A percentile compares a stretch with the other conserved stretches of the same genome.
Conservation (phyloP, 2,329 filamentous ascomycete genomes). For the Cadophora luteo-olivacea region DNA sequence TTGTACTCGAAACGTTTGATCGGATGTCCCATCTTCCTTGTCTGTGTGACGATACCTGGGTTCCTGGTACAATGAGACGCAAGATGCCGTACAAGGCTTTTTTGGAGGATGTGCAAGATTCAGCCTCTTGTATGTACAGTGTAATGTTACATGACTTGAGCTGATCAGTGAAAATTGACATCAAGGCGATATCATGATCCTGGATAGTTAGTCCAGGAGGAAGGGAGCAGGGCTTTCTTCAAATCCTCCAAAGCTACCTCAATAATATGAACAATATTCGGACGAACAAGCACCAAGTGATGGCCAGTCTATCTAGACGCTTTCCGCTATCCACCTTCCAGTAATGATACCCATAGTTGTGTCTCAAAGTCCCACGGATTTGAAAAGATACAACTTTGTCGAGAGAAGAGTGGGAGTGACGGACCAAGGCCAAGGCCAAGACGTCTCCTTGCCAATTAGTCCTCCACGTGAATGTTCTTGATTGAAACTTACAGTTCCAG, state of each 20-base stretch:
- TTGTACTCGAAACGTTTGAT: neutral
- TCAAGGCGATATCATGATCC: neutral
- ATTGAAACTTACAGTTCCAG: neutral
- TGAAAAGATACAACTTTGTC: neutral
- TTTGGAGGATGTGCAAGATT: slow-evolving; percentile 3
- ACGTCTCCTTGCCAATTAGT: slow-evolving; percentile 14
- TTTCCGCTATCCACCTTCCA: neutral
- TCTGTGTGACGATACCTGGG: neutral
- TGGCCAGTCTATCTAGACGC: neutral
- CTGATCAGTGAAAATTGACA: neutral
- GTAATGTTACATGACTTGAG: slow-evolving; percentile 3
- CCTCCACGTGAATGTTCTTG: slow-evolving; percentile 1
- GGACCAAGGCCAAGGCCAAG: slow-evolving; percentile 1
- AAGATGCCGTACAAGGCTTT: neutral
- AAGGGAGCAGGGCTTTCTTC: neutral
- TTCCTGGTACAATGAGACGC: neutral
- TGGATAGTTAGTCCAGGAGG: neutral
- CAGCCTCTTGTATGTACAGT: slow-evolving; percentile 3
- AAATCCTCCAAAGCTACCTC: neutral
- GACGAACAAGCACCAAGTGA: neutral
- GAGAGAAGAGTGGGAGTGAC: neutral
- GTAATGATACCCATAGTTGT: neutral
- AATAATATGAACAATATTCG: neutral
- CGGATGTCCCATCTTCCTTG: neutral
- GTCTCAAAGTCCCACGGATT: neutral